Base-by-base conservation (phyloP, 768 basidiomycete species). In the Pisolithus tinctorius region DNA sequence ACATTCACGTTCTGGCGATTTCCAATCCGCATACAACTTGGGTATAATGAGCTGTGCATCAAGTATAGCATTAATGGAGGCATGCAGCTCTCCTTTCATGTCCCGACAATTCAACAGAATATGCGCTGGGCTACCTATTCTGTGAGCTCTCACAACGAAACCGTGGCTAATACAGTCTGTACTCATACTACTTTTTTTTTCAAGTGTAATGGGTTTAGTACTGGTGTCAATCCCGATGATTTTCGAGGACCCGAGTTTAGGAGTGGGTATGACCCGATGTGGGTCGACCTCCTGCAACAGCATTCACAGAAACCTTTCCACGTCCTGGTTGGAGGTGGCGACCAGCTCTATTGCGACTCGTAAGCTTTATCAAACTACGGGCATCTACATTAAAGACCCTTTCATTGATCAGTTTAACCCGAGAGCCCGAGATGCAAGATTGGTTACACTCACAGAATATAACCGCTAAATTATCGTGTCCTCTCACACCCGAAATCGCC, bases 1-100 rank as follows among this genome's bases (percentile, higher is more conserved):
- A 85, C 86, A 0, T 93, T 81, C 63, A 91, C 91, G 1, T 99
- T 99, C 72, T 98, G 93, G 88, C 78, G 95, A 48, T 97, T 97
- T 71, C 74, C 84, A 61, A 81, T 97, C 45, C 81, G 84, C 55
- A 76, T 99, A 49, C 92, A 91, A 0, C 67, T 97, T 2, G 74
- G 76, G 1, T 68, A 72, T 8, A 71, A 73, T 36, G 90, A 95
- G 70, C 87, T 93, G 78, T 70, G 74, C 45, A 76, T 98, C 47
- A 74, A 70, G 50, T 99, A 99, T 67, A 78, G 77, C 48, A 74
- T 99, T 60, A 97, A 98, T 64, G 71, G 79, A 9, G 87, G 93
- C 3, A 81, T 86, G 46, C 75, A 79, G 53, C 71, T 91, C 45
- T 77, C 80, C 34, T 99, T 99, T 66, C 83, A 79, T 64, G 84